These are phyloP conservation scores for Discostella stelligeroides DNA, from an alignment of 108 stramenopile species.

Conservation along the genomic window DNA sequence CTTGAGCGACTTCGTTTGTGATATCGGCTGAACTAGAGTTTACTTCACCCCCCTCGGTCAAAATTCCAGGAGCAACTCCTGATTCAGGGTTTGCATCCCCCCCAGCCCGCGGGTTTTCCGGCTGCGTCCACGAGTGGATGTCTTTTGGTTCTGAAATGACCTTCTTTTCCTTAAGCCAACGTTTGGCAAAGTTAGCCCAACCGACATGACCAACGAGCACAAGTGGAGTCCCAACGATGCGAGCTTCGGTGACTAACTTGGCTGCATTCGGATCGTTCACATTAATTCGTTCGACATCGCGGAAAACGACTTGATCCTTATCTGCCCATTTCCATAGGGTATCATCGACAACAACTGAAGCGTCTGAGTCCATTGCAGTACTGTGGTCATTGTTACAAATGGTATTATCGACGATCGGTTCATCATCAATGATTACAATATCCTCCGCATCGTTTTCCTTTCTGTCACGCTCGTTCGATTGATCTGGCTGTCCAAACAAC, in stretches of 20 bases:
- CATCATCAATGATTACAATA: slow-evolving; percentile 2
- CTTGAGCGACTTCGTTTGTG: slow-evolving; percentile 10
- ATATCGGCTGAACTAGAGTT: neutral
- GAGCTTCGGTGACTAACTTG: slow-evolving; percentile 57
- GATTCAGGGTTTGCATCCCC: neutral
- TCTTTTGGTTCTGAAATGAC: neutral
- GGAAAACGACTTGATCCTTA: slow-evolving; percentile 50
- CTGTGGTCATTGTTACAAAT: neutral
- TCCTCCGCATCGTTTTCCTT: slow-evolving; percentile 1
- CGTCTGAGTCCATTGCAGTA: slow-evolving; percentile 3
- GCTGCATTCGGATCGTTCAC: slow-evolving; percentile 52
- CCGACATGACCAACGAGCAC: slow-evolving; percentile 73
- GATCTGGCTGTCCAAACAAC: slow-evolving; percentile 35
- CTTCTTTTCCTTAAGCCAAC: slow-evolving; percentile 60
- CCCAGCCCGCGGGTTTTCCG: neutral
- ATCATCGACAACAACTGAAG: slow-evolving; percentile 20
- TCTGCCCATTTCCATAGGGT: slow-evolving; percentile 53
- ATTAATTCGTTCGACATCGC: slow-evolving; percentile 61
- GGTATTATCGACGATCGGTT: slow-evolving; percentile 9
- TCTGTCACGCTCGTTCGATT: neutral
- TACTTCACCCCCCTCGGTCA: neutral
- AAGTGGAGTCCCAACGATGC: slow-evolving; percentile 70
- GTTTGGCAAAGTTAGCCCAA: slow-evolving; percentile 75
- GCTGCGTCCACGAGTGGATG: slow-evolving; percentile 2
- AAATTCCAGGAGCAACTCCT: neutral